Conservation (phyloP, 371 early-diverging fungal genomes). For the Mortierella sp. region DNA sequence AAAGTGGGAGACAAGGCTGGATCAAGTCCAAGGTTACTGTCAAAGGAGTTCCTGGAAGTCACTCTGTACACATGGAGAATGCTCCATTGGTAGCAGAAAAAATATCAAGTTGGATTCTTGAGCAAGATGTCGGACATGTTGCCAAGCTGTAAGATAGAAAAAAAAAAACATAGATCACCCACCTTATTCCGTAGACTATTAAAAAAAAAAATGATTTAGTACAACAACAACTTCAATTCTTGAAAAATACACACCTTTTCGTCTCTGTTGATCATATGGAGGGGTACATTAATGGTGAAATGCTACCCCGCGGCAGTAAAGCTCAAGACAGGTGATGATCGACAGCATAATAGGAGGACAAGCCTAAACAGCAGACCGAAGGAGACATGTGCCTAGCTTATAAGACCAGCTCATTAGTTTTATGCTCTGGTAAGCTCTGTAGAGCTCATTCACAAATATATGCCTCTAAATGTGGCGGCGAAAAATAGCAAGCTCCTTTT, state of each 20-base stretch:
- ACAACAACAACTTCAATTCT: background rate
- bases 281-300: background rate
- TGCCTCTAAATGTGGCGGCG: background rate
- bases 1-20: constrained; percentile 7
- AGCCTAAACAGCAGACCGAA: background rate
- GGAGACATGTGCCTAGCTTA: background rate
- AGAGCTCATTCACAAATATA: background rate
- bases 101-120: constrained; percentile 25
- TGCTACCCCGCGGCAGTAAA: background rate
- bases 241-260: background rate
- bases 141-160: constrained; percentile 13
- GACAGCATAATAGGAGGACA: constrained; percentile 6
- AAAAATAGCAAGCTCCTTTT: background rate
- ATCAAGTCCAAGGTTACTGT: constrained; percentile 18
- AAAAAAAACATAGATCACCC: background rate
- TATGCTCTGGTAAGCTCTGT: background rate
- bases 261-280: background rate
- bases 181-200: no score
- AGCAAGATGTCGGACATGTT: constrained; percentile 22
- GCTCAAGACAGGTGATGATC: constrained; percentile 2
- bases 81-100: constrained; percentile 26
- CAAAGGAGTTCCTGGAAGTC: constrained; percentile 22
- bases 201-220: background rate
- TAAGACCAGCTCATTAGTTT: background rate
- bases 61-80: constrained; percentile 46